These are phyloP conservation scores for Daedalea quercina DNA, from an alignment of 768 basidiomycete genomes.

Conservation along the genomic window DNA sequence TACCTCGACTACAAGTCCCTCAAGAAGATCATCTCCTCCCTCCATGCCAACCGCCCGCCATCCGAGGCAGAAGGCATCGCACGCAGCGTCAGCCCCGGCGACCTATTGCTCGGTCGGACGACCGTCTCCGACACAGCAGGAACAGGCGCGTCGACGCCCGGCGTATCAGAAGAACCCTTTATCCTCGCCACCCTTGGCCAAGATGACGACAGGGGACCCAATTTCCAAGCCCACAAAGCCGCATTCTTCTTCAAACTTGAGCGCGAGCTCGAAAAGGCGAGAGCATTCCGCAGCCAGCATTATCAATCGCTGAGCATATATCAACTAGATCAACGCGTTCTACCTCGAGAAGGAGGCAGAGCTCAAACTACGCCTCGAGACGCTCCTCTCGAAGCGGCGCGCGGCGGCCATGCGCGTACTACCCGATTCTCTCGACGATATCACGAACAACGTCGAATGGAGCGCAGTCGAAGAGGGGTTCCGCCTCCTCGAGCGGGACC, in stretches of 20 bases:
- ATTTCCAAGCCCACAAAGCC: slow-evolving; percentile 92
- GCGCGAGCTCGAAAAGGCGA: slow-evolving; percentile 92
- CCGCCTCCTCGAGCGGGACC: slow-evolving; percentile 86
- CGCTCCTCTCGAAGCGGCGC: slow-evolving; percentile 88
- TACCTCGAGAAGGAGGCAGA: slow-evolving; percentile 97
- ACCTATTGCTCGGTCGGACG: slow-evolving; percentile 26
- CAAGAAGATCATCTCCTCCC: slow-evolving; percentile 97
- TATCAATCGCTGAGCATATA: not conserved
- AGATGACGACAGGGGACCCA: slow-evolving; percentile 70
- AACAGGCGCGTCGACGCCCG: slow-evolving; percentile 12
- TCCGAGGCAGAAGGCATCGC: slow-evolving; percentile 83
- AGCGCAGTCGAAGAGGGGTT: slow-evolving; percentile 95
- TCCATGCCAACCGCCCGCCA: slow-evolving; percentile 83
- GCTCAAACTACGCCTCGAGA: slow-evolving; percentile 85
- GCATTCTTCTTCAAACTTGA: slow-evolving; percentile 99
- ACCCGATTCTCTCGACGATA: slow-evolving; percentile 59
- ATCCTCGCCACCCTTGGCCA: slow-evolving; percentile 56
- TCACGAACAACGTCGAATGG: slow-evolving; percentile 75
- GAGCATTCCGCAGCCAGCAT: slow-evolving; percentile 8
- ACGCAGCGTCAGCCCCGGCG: slow-evolving; percentile 46
- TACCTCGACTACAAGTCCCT: slow-evolving; percentile 98
- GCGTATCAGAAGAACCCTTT: slow-evolving; percentile 40
- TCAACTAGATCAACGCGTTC: slow-evolving; percentile 85
- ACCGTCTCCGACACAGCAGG: slow-evolving; percentile 2
- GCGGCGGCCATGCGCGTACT: slow-evolving; percentile 69